phyloP scores from a whole-genome alignment of 768 basidiomycete genomes.

The Mycena chlorophos region DNA sequence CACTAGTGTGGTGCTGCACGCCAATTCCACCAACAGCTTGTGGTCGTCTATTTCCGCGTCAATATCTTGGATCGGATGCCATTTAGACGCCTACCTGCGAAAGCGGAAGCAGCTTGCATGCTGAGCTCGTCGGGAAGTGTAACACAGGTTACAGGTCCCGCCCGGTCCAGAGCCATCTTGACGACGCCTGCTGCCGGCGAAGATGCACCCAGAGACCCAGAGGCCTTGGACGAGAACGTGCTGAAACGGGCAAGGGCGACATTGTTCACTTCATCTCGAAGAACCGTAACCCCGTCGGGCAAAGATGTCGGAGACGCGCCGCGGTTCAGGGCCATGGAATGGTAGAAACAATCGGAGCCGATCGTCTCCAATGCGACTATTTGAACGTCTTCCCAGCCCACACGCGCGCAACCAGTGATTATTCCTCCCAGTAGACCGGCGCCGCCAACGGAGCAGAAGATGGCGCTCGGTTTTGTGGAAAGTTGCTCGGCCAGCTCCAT shows the following conservation, averaged over 20 bases:
- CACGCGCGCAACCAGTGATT: slow-evolving; percentile 60
- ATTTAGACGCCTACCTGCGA: slow-evolving; percentile 53
- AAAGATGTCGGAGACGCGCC: slow-evolving; percentile 32
- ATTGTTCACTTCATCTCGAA: slow-evolving; percentile 42
- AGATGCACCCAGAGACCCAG: slow-evolving; percentile 71
- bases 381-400: slow-evolving; percentile 73
- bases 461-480: slow-evolving; percentile 57
- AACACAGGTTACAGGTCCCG: slow-evolving; percentile 56
- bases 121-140: slow-evolving; percentile 68
- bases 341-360: slow-evolving; percentile 74
- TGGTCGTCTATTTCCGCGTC: slow-evolving; percentile 57
- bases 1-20: slow-evolving; percentile 68
- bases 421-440: slow-evolving; percentile 72
- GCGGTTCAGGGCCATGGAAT: slow-evolving; percentile 63
- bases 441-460: slow-evolving; percentile 79
- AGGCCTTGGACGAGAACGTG: slow-evolving; percentile 61
- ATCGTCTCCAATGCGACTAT: slow-evolving; percentile 68
- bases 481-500: slow-evolving; percentile 61
- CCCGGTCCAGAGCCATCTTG: slow-evolving; percentile 61
- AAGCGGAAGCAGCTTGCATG: slow-evolving; percentile 57
- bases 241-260: slow-evolving; percentile 60
- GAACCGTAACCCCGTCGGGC: slow-evolving; percentile 43
- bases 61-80: background rate
- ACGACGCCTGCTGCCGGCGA: slow-evolving; percentile 61
- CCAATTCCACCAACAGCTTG: slow-evolving; percentile 71